These are phyloP conservation scores for Cystobasidium slooffiae DNA, from an alignment of 1,284 basidiomycete species.

Conservation along the genomic window DNA sequence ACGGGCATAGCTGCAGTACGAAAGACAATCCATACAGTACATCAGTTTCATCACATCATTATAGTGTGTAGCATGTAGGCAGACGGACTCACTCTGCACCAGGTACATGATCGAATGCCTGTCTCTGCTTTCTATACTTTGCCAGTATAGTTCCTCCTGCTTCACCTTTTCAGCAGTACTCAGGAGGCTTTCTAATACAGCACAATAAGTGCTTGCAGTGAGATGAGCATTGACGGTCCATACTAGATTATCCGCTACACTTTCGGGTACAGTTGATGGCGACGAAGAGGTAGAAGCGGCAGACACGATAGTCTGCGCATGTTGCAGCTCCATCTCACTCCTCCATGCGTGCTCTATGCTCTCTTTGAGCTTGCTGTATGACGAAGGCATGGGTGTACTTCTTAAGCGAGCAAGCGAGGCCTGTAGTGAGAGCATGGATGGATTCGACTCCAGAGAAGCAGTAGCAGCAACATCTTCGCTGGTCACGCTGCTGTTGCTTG, in stretches of 20 bases:
- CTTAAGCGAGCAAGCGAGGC: conserved; percentile 7
- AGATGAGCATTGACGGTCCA: conserved; percentile 30
- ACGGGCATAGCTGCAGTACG: conserved; percentile 25
- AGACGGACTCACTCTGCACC: conserved; percentile 23
- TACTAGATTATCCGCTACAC: conserved; percentile 18
- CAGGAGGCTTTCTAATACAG: conserved; percentile 47
- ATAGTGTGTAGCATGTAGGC: not conserved
- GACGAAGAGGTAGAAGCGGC: not conserved
- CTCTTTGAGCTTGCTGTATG: conserved; percentile 13
- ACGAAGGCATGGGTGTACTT: conserved; percentile 12
- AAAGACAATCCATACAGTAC: not conserved
- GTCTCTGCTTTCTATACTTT: conserved; percentile 44
- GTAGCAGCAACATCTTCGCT: conserved; percentile 1
- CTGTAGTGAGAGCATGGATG: conserved; percentile 14
- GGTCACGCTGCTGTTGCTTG: not conserved
- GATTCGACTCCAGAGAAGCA: conserved; percentile 15
- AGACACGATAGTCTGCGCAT: conserved; percentile 7
- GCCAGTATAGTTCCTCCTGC: conserved; percentile 49
- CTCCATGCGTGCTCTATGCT: conserved; percentile 17
- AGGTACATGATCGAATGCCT: conserved; percentile 46
- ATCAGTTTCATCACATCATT: not conserved
- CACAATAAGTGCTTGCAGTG: conserved; percentile 16
- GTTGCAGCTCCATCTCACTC: conserved; percentile 7
- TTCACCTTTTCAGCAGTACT: conserved; percentile 47
- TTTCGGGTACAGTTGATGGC: conserved; percentile 12